Percentiles rank a stretch among this genome's conserved stretches.
These are phyloP conservation scores for Hypomontagnella monticulosa DNA, from an alignment of 495 filamentous ascomycete genomes.

Conservation along the genomic window DNA sequence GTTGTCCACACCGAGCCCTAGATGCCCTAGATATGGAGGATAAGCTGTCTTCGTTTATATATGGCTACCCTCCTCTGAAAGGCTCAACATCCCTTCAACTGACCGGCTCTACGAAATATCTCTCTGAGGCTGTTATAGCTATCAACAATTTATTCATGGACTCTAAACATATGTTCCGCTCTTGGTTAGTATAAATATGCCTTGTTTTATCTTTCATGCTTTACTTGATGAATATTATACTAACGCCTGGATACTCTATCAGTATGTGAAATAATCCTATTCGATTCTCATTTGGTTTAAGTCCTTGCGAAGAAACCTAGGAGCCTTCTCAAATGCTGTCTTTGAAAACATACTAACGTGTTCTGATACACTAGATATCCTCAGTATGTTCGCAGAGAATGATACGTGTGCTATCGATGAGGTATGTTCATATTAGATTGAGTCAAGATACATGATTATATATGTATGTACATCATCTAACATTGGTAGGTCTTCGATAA, in stretches of 20 bases:
- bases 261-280: no score
- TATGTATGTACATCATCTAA: not conserved
- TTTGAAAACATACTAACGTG: no score
- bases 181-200: no score
- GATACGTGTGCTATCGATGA: not conserved
- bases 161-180: conserved; percentile 9
- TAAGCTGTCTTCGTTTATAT: conserved; percentile 5
- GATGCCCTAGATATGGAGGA: conserved; percentile 18
- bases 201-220: no score
- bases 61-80: not conserved
- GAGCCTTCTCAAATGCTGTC: no score
- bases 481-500: conserved; percentile 17
- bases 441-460: no score
- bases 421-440: not conserved
- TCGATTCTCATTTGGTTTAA: no score
- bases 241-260: no score
- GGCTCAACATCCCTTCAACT: not conserved
- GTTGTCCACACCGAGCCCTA: conserved; percentile 18
- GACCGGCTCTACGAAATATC: not conserved
- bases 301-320: no score
- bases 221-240: no score
- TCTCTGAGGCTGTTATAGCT: conserved; percentile 10
- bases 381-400: conserved; percentile 14
- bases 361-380: no score
- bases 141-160: conserved; percentile 21